Base-by-base conservation (phyloP, 208 protist genomes). In the Borovskyia barvae region DNA sequence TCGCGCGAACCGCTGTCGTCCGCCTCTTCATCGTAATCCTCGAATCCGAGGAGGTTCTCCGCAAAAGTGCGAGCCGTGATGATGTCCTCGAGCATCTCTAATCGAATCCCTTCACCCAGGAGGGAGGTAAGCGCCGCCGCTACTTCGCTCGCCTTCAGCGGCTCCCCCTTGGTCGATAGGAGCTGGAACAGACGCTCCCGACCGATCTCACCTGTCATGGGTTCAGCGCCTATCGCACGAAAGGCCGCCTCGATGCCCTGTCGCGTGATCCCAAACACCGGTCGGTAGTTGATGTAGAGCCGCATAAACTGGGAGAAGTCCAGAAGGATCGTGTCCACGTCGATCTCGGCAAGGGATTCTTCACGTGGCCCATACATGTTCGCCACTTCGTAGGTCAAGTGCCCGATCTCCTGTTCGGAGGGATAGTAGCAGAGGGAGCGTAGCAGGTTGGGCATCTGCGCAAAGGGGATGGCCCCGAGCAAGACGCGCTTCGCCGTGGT, bases 371-470 rank as follows among this genome's bases (percentile, higher is more conserved):
- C 85, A 68, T 85, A 89, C 51, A 86, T 66, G 60, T 91, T 92
- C 26, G 90, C 82, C 29, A 97, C 80, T 72, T 98, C 94, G 62
- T 86, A 94, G 33, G 93, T 93, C 57, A 98, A 73, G 58, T 97
- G 88, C 0, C 91, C 84, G 37, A 98, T 87, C 64, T 97, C 92
- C 30, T 92, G 75, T 54, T 97, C 90, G 4, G 87, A 90, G 7
- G 96, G 94, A 80, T 97, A 98, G 84, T 94, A 98, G 30, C 94
- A 93, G n/a, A 98, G 72, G 5, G 96, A 88, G 20, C 96, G 90
- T 52, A 98, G 80, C n/a, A 98, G 66, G 71, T 98, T 97, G 14
- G 93, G 92, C 48, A 98, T 59, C 71, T 98, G 91, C 17, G 78
- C 61, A 48, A 97, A 90, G n/a, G 78, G 89, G 17, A 97, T 91